Percentiles rank a stretch among this genome's conserved stretches.
phyloP scores from a whole-genome alignment of 2,329 filamentous ascomycete genomes.

The Paraconiothyrium sp. region DNA sequence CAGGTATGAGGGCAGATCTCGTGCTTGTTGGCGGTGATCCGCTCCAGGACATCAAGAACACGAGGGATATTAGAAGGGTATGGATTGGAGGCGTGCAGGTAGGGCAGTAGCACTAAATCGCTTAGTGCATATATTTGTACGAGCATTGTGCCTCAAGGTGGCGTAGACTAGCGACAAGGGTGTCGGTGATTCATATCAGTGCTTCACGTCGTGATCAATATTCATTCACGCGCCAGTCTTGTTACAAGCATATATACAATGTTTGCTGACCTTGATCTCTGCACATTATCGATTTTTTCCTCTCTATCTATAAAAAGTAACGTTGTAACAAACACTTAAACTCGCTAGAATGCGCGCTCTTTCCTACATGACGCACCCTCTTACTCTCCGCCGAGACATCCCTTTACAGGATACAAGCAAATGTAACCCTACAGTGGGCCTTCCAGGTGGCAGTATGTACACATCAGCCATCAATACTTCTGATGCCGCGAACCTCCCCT shows the following conservation, averaged over 20 bases:
- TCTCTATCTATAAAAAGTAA: background rate
- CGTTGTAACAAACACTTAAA: background rate
- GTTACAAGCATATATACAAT: background rate
- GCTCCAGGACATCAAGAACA: conserved; percentile 13
- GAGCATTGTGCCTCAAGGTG: background rate
- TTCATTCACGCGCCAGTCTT: background rate
- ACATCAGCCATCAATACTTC: too few species aligned
- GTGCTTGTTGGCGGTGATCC: conserved; percentile 16
- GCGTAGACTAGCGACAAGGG: background rate
- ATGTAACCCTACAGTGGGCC: background rate
- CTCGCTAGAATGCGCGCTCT: conserved; percentile 1
- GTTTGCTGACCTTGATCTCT: background rate
- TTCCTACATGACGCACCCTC: background rate
- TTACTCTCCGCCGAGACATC: background rate
- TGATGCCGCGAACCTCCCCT: background rate
- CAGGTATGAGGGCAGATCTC: conserved; percentile 14
- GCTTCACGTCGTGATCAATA: background rate
- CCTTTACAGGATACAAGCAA: background rate
- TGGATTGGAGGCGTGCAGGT: conserved; percentile 16
- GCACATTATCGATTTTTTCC: background rate
- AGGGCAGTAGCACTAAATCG: background rate
- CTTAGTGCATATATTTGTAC: background rate
- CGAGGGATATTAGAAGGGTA: conserved; percentile 13
- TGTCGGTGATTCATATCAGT: background rate
- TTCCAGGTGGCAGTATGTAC: conserved; percentile 1